Base-by-base conservation (phyloP, 2,329 filamentous ascomycete genomes). In the Microsporum audouinii region DNA sequence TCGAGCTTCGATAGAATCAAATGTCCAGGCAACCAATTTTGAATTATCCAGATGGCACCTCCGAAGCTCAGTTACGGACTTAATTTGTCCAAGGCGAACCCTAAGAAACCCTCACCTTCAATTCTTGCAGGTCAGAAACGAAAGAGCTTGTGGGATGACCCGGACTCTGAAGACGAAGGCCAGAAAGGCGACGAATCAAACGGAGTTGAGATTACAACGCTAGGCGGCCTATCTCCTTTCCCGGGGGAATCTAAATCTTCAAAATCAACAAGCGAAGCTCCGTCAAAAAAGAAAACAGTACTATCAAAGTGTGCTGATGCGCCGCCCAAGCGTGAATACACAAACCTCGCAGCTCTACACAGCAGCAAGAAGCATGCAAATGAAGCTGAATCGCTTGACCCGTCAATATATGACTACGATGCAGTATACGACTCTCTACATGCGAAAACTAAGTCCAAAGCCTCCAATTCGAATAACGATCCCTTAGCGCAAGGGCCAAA, bases 351-450 rank as follows among this genome's bases (percentile, higher is more conserved):
- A 10, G 73, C 76, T 12, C 65, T 77, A 7, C 76, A 77, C 56
- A 78, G 70, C 65, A 78, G 74, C 61, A 74, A 70, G 57, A 73
- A 78, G 64, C 76, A 79, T 59, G 72, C 75, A 4, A 65, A 76
- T 59, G 68, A 73, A 61, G 77, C 77, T 2, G 70, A 76, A 57
- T 69, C 75, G 17, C 65, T 79, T 7, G 78, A 80, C 59, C 71
- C 77, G 0, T 73, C 73, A 6, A 77, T 79, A 53, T 80, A 80
- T 68, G 77, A 77, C 63, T 80, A 80, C 67, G 78, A 80, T 64
- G 72, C 71, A 29, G 72, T 78, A 12, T 80, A 80, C 65, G 78
- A 80, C 62, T 77, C 73, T 36, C 69, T 79, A n/a, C 76, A 78
- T 57, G 68, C 72, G 12, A 76, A 75, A 62, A 66, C 71, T 1